Evolutionary conservation across 2,329 filamentous ascomycete genomes (phyloP).

Genomic region (Fusarium agapanthi): DNA sequence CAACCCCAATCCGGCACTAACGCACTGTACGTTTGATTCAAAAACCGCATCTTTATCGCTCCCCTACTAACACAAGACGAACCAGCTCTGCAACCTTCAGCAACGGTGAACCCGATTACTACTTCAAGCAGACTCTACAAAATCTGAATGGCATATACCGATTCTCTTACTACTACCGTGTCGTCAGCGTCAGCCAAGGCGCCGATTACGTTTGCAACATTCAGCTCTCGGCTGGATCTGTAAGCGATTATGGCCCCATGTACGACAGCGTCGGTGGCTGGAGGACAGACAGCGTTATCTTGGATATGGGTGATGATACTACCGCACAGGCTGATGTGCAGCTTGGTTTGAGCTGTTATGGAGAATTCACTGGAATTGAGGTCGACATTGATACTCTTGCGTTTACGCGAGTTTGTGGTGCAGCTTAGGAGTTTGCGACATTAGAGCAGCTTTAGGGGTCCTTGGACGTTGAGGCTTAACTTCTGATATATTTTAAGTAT

Average conservation of each 20-base stretch:
- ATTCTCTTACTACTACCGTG: neutral
- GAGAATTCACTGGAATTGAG: neutral
- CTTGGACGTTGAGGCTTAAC: neutral
- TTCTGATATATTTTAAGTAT: neutral
- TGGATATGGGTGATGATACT: neutral
- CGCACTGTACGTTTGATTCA: neutral
- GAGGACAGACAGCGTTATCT: neutral
- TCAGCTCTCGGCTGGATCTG: neutral
- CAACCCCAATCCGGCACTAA: neutral
- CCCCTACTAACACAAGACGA: neutral
- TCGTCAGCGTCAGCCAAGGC: rapidly evolving
- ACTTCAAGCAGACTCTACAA: neutral
- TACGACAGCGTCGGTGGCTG: neutral
- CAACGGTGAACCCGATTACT: neutral
- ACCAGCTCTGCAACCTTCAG: neutral
- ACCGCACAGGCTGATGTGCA: neutral
- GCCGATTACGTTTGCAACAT: neutral
- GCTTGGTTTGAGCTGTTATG: neutral
- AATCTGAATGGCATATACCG: neutral
- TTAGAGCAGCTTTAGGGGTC: too few relatives aligned
- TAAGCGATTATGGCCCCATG: rapidly evolving
- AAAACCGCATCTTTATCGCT: rapidly evolving
- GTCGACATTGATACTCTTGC: neutral
- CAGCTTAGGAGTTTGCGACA: neutral
- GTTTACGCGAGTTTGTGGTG: neutral